Conservation (phyloP, 164 flowering plant genomes). For the Berberis vulgaris region DNA sequence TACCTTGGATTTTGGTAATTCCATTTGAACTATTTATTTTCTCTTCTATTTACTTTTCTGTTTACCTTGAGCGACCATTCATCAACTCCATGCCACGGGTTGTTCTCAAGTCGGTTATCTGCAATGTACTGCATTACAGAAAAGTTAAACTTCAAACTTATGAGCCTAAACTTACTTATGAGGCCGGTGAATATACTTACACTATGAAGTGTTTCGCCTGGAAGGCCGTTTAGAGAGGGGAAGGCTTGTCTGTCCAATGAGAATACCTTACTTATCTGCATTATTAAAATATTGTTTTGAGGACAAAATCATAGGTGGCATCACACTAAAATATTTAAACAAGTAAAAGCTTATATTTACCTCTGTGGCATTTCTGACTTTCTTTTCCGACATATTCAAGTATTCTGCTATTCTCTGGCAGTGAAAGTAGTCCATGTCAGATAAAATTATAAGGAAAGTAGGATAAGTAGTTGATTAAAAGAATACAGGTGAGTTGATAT, state of each 20-base stretch:
- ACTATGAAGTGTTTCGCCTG: conserved; percentile 93
- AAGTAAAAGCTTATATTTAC: conserved; percentile 24
- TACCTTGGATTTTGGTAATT: no score
- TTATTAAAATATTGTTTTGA: conserved; percentile 1
- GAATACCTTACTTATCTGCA: conserved; percentile 70
- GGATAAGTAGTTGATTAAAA: not conserved
- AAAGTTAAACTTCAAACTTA: not conserved
- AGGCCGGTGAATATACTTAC: conserved; percentile 34
- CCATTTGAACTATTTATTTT: not conserved
- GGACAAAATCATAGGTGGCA: conserved; percentile 5
- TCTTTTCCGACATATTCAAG: conserved; percentile 78
- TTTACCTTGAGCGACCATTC: conserved; percentile 83
- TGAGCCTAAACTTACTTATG: not conserved
- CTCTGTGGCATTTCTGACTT: conserved; percentile 92
- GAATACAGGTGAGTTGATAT: not conserved
- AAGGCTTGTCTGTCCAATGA: conserved; percentile 90
- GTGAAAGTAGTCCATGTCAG: conserved; percentile 7
- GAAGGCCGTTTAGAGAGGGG: conserved; percentile 81
- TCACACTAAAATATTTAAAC: not conserved
- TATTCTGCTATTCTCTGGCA: conserved; percentile 79
- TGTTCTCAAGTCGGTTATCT: conserved; percentile 67
- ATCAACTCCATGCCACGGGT: conserved; percentile 88
- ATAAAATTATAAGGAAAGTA: conserved; percentile 2
- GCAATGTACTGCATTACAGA: conserved; percentile 62
- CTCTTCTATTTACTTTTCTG: not conserved